Evolutionary conservation across 2,329 filamentous ascomycete species (phyloP), one percentile per base, ranked within the genome.

Genomic region (Magnaporthales sp.): DNA sequence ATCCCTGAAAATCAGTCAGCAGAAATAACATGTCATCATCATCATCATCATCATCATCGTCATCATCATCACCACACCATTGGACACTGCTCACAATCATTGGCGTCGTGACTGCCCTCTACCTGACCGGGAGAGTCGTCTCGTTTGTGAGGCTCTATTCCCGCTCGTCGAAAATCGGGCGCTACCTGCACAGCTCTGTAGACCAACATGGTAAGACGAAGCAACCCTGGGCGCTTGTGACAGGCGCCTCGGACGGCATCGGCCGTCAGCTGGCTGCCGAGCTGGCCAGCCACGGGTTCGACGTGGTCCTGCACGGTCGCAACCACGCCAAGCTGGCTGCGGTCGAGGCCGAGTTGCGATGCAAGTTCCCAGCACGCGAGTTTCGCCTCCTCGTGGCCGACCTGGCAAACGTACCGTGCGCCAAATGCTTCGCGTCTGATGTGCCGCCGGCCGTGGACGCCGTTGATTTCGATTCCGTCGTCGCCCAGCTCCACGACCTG

Each of bases 221-320:
- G 61, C 61, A 11, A 1, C 63, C 72, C 2, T 84, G 80, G 78
- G 81, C 80, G 1, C 72, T 85, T 5, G 77, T 85, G 9, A 87
- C 84, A 0, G 84, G 85, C 32, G 78, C 82, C 22, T 83, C 78
- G 15, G 83, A 84, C 62, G 86, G 85, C 24, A 86, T 87, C 54
- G 85, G 86, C 11, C 75, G 76, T 30, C 80, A 75, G 0, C 80
- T 86, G 67, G 79, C 80, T 3, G 73, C 80, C 66, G 81, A 84
- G 70, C 80, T 88, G n/a, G 81, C 81, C 22, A 67, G 70, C 0
- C 75, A 74, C 15, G 83, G 83, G 62, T 86, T 87, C 78, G 83
- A 85, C 70, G 77, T 88, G 38, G 76, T 87, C 19, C 71, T 88
- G 9, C 85, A 88, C 68, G 84, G 85, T n/a, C 81, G 84, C 46